Base-by-base conservation (phyloP, 805 yeast species). In the Priceomyces carsonii region DNA sequence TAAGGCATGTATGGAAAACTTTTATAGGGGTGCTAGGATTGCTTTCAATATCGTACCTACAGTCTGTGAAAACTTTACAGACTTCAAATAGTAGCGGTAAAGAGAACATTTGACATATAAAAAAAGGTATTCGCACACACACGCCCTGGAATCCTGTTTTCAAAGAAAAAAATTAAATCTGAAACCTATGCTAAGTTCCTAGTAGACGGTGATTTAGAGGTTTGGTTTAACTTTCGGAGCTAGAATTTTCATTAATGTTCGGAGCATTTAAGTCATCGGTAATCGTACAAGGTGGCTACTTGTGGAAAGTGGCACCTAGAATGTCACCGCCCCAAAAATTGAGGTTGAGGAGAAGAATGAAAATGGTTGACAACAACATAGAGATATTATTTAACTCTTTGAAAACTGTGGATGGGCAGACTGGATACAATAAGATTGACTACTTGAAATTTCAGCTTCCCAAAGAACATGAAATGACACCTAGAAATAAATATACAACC, bases 401-500 rank as follows among this genome's bases (percentile, higher is more conserved):
- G 21, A 39, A 33, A 19, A 42, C 42, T 4, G 45, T 44, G 20
- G 46, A 50, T 17, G 58, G 65, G 12, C 46, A 59, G 3, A 56
- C 75, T 19, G 64, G 63, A n/a, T 59, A 43, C 51, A 51, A 47
- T 39, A 64, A 58, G 38, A 53, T 69, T 38, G 71, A 67, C 42
- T 41, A 61, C 40, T 57, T 66, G 41, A 56, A 57, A 34, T 57
- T 54, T 38, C 48, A 45, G 7, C 73, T 84, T 53, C 96, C 97
- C 25, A 83, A 79, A 51, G 96, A 89, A 53, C 47, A 59, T 21
- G 88, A 89, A 42, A 90, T 91, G 97, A 53, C 62, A 1, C 71
- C 95, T 6, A 70, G 63, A 44, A 95, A 93, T 64, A 91, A 91
- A 62, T 93, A 93, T 64, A 81, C 95, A 29, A 82, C 88, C 1